These are phyloP conservation scores for Phytopythium cucurbitacearum DNA, from an alignment of 352 stramenopile species.

Conservation along the genomic window DNA sequence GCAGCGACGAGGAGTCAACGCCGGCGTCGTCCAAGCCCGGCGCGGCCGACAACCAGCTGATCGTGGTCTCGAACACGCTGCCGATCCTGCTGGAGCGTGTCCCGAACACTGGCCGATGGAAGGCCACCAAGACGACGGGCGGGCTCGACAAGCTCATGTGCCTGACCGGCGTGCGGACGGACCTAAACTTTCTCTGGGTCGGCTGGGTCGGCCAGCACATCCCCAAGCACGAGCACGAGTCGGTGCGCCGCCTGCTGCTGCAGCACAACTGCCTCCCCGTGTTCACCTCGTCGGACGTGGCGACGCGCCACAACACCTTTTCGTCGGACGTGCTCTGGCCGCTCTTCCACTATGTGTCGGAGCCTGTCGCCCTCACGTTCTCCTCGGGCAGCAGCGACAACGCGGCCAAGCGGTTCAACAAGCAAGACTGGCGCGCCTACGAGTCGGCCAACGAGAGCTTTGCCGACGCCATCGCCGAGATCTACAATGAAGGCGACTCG, in stretches of 20 bases:
- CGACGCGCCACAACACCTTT: constrained; percentile 85
- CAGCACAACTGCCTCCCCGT: constrained; percentile 87
- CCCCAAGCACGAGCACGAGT: constrained; percentile 74
- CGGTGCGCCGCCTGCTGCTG: constrained; percentile 60
- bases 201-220: constrained; percentile 89
- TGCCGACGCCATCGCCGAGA: constrained; percentile 76
- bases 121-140: constrained; percentile 81
- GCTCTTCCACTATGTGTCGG: constrained; percentile 88
- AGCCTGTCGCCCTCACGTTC: constrained; percentile 46
- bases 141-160: constrained; percentile 85
- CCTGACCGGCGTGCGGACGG: constrained; percentile 54
- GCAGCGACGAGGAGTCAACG: constrained; percentile 44
- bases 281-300: constrained; percentile 80
- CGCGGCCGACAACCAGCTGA: constrained; percentile 46
- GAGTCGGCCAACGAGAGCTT: constrained; percentile 86
- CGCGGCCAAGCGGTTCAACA: constrained; percentile 79
- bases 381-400: constrained; percentile 41
- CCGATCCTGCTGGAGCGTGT: constrained; percentile 73
- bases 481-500: constrained; percentile 86
- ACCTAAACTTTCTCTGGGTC: constrained; percentile 85
- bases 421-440: constrained; percentile 86
- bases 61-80: constrained; percentile 87
- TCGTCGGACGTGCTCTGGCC: constrained; percentile 90
- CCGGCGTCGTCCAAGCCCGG: constrained; percentile 7
- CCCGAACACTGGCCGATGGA: constrained; percentile 75